Conservation (phyloP, 228 moss, liverwort and hornwort species). For the Sphagnum fallax region DNA sequence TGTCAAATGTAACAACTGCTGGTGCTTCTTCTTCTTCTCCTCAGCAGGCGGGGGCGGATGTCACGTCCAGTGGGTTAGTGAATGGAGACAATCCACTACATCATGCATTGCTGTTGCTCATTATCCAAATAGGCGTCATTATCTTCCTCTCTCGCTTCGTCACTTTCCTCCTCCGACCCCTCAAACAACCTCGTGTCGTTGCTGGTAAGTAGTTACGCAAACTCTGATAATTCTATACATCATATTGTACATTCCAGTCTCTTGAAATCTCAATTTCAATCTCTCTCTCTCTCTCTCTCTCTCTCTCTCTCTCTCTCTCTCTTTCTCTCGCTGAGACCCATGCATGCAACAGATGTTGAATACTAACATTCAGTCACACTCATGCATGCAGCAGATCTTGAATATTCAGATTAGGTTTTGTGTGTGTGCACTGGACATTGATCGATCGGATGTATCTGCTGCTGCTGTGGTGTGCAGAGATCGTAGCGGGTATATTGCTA, state of each 20-base stretch:
- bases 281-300: no score
- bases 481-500: conserved; percentile 59
- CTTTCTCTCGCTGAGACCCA: no score
- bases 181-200: conserved; percentile 35
- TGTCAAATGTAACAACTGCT: no score
- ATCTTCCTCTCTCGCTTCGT: conserved; percentile 24
- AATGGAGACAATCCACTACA: conserved; percentile 25
- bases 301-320: neutral
- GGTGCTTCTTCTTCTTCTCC: no score
- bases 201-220: conserved; percentile 17
- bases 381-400: no score
- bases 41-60: neutral
- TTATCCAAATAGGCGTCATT: conserved; percentile 26
- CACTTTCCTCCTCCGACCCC: conserved; percentile 21
- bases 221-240: conserved; percentile 1
- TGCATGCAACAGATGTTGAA: no score
- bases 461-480: conserved; percentile 28
- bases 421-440: no score
- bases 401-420: no score
- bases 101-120: conserved; percentile 33
- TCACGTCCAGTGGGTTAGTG: conserved; percentile 26
- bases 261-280: neutral
- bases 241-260: neutral
- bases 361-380: no score
- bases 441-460: no score